phyloP scores from a whole-genome alignment of 2,329 filamentous ascomycete genomes.

The Colletotrichum plurivorum region DNA sequence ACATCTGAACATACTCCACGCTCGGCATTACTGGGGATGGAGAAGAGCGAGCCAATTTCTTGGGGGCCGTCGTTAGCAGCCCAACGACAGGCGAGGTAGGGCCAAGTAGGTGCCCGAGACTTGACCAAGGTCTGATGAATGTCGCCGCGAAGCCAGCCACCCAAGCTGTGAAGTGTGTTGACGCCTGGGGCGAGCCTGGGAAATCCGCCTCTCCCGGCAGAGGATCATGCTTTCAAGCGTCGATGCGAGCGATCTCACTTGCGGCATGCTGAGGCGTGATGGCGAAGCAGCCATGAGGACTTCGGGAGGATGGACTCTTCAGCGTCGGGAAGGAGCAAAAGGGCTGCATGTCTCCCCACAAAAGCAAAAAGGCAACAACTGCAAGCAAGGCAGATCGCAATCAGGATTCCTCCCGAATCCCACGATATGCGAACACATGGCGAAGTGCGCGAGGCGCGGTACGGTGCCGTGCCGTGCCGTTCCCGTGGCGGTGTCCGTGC shows the following conservation, averaged over 20 bases:
- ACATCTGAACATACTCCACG: not conserved
- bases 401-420: constrained; percentile 24
- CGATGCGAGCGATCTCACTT: too few species aligned
- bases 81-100: too few species aligned
- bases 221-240: too few species aligned
- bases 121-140: too few species aligned
- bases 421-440: constrained; percentile 18
- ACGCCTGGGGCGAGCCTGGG: too few species aligned
- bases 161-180: too few species aligned
- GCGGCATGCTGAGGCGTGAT: too few species aligned
- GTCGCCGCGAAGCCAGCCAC: too few species aligned
- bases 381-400: constrained; percentile 14
- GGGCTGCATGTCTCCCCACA: constrained; percentile 9
- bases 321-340: constrained; percentile 16
- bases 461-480: not conserved
- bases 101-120: too few species aligned
- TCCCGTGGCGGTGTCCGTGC: too few species aligned
- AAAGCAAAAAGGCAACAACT: constrained; percentile 10
- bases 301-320: not conserved
- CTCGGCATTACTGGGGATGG: not conserved
- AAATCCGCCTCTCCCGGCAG: too few species aligned
- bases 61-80: not conserved
- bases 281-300: too few species aligned
- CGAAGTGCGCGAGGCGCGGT: constrained; percentile 5
- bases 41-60: not conserved